These are phyloP conservation scores for Juglanconis sp. DNA, from an alignment of 2,329 filamentous ascomycete genomes.

Conservation along the genomic window DNA sequence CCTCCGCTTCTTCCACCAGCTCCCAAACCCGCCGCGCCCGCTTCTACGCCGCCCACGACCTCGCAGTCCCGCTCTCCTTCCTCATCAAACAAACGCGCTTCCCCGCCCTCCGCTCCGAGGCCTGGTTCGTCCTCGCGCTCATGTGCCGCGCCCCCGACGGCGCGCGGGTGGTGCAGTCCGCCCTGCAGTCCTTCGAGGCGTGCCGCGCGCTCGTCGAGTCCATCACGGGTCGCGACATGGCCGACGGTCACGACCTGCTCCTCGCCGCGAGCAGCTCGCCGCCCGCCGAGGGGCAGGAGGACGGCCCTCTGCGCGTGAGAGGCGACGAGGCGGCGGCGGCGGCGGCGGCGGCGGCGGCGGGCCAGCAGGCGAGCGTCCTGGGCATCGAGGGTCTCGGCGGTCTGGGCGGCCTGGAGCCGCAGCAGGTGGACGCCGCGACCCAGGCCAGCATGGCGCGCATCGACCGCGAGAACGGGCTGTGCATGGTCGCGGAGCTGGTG, in stretches of 20 bases:
- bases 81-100: conserved; percentile 57
- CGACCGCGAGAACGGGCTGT: conserved; percentile 60
- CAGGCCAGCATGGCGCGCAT: conserved; percentile 45
- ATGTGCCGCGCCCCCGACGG: conserved; percentile 53
- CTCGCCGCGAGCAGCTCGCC: conserved; percentile 1
- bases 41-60: conserved; percentile 40
- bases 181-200: conserved; percentile 41
- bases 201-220: conserved; percentile 43
- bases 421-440: conserved; percentile 42
- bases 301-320: background rate
- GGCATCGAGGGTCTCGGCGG: conserved; percentile 31
- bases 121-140: conserved; percentile 61
- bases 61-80: conserved; percentile 44
- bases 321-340: conserved; percentile 6
- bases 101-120: conserved; percentile 57
- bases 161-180: conserved; percentile 40
- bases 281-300: conserved; percentile 2
- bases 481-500: conserved; percentile 55
- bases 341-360: background rate
- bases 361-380: conserved; percentile 14
- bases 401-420: conserved; percentile 38
- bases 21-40: conserved; percentile 33
- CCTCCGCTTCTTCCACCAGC: background rate
- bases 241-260: conserved; percentile 22
- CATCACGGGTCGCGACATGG: conserved; percentile 43